Conservation (phyloP, 306 rosid genomes). For the Rosa chinensis region DNA sequence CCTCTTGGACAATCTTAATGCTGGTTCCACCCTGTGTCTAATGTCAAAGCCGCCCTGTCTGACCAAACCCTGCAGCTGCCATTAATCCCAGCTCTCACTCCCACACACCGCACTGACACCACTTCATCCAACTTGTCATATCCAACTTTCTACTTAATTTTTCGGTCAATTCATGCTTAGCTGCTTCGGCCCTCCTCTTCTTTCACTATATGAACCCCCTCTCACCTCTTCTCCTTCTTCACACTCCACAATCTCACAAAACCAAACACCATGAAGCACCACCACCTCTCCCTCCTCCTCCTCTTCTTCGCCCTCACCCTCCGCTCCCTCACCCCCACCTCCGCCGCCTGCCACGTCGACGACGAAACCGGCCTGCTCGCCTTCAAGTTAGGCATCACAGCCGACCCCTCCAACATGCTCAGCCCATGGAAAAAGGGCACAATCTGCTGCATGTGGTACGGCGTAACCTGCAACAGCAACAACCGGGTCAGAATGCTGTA, state of each 20-base stretch:
- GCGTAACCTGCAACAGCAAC: slow-evolving; percentile 35
- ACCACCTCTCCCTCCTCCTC: slow-evolving; percentile 17
- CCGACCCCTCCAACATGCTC: slow-evolving; percentile 70
- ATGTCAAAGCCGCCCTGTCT: background rate
- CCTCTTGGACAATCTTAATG: no score
- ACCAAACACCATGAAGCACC: background rate
- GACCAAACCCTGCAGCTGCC: background rate
- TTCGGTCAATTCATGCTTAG: background rate
- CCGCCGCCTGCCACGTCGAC: slow-evolving; percentile 55
- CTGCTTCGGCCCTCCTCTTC: background rate
- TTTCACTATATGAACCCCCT: background rate
- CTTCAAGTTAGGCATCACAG: slow-evolving; percentile 65
- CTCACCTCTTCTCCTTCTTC: background rate
- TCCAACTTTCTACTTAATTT: background rate
- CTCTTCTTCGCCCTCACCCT: slow-evolving; percentile 15
- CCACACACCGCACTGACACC: background rate
- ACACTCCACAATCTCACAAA: background rate
- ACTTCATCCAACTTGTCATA: background rate
- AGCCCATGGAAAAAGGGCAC: slow-evolving; percentile 57
- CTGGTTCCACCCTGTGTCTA: no score
- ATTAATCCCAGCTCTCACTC: background rate
- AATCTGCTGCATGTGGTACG: slow-evolving; percentile 76
- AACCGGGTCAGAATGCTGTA: slow-evolving; percentile 51
- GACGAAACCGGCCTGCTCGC: slow-evolving; percentile 66
- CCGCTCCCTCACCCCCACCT: slow-evolving; percentile 10